Evolutionary conservation across 805 yeast genomes (phyloP).

Genomic region (Candida sakaeoensis): DNA sequence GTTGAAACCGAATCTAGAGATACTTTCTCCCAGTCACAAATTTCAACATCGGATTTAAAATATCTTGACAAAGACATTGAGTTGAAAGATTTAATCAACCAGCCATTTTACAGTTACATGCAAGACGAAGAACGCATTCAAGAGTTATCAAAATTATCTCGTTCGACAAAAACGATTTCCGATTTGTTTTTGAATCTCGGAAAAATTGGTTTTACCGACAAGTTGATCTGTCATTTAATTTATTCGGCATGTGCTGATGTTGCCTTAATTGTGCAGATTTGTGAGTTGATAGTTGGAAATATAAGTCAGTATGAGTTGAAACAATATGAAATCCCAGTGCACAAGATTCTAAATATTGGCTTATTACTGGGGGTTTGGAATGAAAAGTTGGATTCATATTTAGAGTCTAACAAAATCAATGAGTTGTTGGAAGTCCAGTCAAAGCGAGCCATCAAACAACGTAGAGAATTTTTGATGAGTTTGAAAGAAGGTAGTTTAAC

Average conservation of each 20-base stretch:
- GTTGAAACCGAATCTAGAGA: background rate
- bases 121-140: background rate
- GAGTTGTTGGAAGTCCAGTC: constrained; percentile 4
- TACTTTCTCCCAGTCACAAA: constrained; percentile 1
- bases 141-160: constrained; percentile 1
- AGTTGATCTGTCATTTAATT: constrained; percentile 16
- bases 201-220: constrained; percentile 18
- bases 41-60: constrained; percentile 2
- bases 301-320: constrained; percentile 9
- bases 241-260: constrained; percentile 14
- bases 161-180: background rate
- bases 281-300: constrained; percentile 5
- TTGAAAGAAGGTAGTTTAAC: constrained; percentile 1
- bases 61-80: constrained; percentile 8
- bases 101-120: background rate
- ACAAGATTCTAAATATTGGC: constrained; percentile 9
- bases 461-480: constrained; percentile 2
- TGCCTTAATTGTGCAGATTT: constrained; percentile 9
- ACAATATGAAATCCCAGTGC: constrained; percentile 5
- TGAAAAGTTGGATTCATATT: constrained; percentile 11
- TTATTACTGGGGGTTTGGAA: constrained; percentile 15
- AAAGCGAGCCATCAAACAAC: background rate
- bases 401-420: constrained; percentile 5
- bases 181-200: constrained; percentile 5
- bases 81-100: constrained; percentile 7